These are phyloP conservation scores for Diddensiella caesifluorescens DNA, from an alignment of 805 yeast genomes.

Conservation along the genomic window DNA sequence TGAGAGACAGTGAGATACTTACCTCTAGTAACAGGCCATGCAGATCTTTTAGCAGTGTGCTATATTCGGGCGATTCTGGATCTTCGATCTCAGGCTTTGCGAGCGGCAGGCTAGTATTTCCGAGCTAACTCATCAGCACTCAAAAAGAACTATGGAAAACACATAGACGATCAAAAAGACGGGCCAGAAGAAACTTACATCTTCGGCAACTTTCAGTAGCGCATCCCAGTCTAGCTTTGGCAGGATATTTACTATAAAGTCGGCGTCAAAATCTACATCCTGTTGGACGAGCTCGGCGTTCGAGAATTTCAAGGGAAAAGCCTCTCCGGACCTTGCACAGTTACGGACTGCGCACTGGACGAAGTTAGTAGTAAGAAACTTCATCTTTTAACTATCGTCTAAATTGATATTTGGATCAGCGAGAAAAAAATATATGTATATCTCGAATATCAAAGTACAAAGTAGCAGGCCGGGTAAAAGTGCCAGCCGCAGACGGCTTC, in stretches of 20 bases:
- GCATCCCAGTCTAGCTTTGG: conserved; percentile 90
- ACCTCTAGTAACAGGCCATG: conserved; percentile 70
- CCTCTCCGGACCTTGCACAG: conserved; percentile 66
- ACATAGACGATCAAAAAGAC: conserved; percentile 3
- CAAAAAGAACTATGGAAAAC: conserved; percentile 5
- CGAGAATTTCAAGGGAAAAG: conserved; percentile 75
- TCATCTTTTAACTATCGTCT: conserved; percentile 45
- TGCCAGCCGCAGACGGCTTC: neutral
- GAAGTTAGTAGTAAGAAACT: conserved; percentile 91
- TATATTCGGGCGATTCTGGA: conserved; percentile 40
- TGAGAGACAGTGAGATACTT: conserved; percentile 3
- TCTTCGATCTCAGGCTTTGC: conserved; percentile 40
- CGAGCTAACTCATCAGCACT: conserved; percentile 33
- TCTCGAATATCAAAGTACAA: neutral
- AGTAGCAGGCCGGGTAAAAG: neutral
- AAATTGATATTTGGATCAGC: neutral
- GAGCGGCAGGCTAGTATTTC: conserved; percentile 45
- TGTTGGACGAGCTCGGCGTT: conserved; percentile 68
- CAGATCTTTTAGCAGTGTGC: conserved; percentile 62
- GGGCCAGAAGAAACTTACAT: conserved; percentile 37
- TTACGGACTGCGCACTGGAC: conserved; percentile 85
- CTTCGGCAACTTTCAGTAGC: conserved; percentile 65
- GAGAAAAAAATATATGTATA: neutral
- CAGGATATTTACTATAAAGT: conserved; percentile 67
- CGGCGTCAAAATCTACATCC: conserved; percentile 76